These are phyloP conservation scores for Lachancea nothofagi DNA, from an alignment of 805 yeast species.

Conservation along the genomic window DNA sequence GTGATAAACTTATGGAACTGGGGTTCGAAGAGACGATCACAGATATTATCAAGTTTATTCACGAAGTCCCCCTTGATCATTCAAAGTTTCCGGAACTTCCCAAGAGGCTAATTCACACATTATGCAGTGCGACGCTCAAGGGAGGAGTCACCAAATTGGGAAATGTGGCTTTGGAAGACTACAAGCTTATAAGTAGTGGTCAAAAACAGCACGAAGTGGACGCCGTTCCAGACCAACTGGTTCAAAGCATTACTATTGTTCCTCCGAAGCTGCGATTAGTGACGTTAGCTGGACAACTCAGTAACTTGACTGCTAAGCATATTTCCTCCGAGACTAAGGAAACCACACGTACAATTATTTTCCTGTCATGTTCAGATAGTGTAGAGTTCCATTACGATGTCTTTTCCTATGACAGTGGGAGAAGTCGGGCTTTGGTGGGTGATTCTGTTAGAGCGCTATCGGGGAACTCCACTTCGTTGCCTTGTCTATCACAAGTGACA, in stretches of 20 bases:
- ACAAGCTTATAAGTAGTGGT: slow-evolving; percentile 55
- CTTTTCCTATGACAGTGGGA: slow-evolving; percentile 52
- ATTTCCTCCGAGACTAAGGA: slow-evolving; percentile 16
- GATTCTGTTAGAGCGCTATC: slow-evolving; percentile 31
- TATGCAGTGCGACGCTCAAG: slow-evolving; percentile 94
- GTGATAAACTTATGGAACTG: slow-evolving; percentile 90
- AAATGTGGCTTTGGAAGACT: slow-evolving; percentile 64
- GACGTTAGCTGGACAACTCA: slow-evolving; percentile 62
- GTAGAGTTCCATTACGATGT: slow-evolving; percentile 86
- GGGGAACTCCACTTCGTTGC: slow-evolving; percentile 27
- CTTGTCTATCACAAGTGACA: slow-evolving; percentile 32
- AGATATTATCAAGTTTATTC: slow-evolving; percentile 59
- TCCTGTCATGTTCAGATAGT: slow-evolving; percentile 92
- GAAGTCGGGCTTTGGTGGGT: slow-evolving; percentile 32
- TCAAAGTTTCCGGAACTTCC: slow-evolving; percentile 56
- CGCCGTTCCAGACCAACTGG: slow-evolving; percentile 84
- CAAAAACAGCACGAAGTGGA: slow-evolving; percentile 22
- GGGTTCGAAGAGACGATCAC: slow-evolving; percentile 94
- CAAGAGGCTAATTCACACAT: slow-evolving; percentile 59
- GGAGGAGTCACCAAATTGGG: slow-evolving; percentile 76
- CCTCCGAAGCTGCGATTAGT: slow-evolving; percentile 92
- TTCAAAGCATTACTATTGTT: slow-evolving; percentile 73
- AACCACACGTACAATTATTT: slow-evolving; percentile 64
- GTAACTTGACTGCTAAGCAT: slow-evolving; percentile 38
- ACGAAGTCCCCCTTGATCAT: slow-evolving; percentile 38